A percentile compares a stretch with the other conserved stretches of the same genome.
Evolutionary conservation across 495 filamentous ascomycete genomes (phyloP).

Genomic region (Penicillium canescens): DNA sequence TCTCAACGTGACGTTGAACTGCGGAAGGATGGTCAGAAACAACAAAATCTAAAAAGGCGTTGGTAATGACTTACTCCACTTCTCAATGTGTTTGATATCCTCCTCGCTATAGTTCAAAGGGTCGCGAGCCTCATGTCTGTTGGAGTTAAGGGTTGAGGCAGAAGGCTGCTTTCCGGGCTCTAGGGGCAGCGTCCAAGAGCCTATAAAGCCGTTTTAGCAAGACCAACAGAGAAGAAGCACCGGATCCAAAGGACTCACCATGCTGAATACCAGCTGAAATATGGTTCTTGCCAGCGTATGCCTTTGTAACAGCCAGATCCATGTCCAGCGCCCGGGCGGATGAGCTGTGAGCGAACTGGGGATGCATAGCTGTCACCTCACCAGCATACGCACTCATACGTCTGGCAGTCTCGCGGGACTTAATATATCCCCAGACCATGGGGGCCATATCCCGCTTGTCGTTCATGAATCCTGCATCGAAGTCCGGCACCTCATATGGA

Average conservation of each 20-base stretch:
- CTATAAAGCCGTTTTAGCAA: constrained; percentile 14
- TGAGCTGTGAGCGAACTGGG: constrained; percentile 65
- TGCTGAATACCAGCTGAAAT: constrained; percentile 69
- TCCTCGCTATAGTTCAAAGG: constrained; percentile 66
- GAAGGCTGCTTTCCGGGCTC: constrained; percentile 49
- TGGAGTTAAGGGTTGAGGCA: constrained; percentile 47
- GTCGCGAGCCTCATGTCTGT: constrained; percentile 54
- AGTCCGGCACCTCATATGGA: constrained; percentile 74
- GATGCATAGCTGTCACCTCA: constrained; percentile 67
- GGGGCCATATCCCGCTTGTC: constrained; percentile 81
- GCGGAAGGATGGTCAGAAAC: neutral
- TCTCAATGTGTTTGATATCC: constrained; percentile 70
- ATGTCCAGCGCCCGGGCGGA: constrained; percentile 69
- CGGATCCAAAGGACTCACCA: constrained; percentile 23
- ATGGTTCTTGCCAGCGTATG: constrained; percentile 73
- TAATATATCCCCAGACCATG: constrained; percentile 86
- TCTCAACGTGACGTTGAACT: constrained; percentile 67
- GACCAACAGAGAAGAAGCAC: neutral
- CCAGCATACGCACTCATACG: constrained; percentile 78
- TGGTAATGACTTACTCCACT: constrained; percentile 60
- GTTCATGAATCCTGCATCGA: constrained; percentile 85
- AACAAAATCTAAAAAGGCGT: neutral
- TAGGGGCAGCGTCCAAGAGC: constrained; percentile 45
- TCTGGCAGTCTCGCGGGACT: constrained; percentile 77
- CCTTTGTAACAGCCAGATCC: constrained; percentile 71